Base-by-base conservation (phyloP, 371 early-diverging fungal species). In the Mortierella polycephala region DNA sequence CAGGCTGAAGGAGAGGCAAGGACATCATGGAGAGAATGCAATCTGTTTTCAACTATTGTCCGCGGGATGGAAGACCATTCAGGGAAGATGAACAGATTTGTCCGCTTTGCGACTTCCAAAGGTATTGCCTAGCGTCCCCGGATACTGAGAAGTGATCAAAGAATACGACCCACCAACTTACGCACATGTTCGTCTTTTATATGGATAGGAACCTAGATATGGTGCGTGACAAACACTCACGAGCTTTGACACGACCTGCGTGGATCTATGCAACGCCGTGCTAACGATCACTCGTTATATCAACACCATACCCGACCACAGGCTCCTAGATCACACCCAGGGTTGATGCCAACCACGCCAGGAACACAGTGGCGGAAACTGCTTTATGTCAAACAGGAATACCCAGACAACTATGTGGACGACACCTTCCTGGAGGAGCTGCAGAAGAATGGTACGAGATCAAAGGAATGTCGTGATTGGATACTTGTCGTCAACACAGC, bases 391-490 rank as follows among this genome's bases (percentile, higher is more conserved):
- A 91, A 91, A 58, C 98, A 96, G 82, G 91, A 89, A 50, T 96
- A 93, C 64, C 93, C 97, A 0, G 98, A 98, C 82, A 96, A 96
- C 80, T 94, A 97, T 82, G 96, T 96, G 1, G 97, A 96, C 64
- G 84, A 85, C 18, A 90, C 95, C 6, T 96, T 98, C 81, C 82
- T 98, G 54, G 91, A 92, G 65, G 89, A 93, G 70, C 81, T 98
- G 72, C 93, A 95, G 71, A 91, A 92, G 82, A 98, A 98, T 81
- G 96, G 94, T 94, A 83, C 57, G 42, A 47, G 9, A 23, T 37
- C 14, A 7, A 40, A 23, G 2, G 49, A 20, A 14, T 53, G 39
- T 57, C 18, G 16, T 20, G 16, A 37, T 41, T 52, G 13, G 53
- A 13, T 21, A 50, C 20, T 41, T 44, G 11, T 5, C 18, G 6